A percentile compares a stretch with the other conserved stretches of the same genome.
Evolutionary conservation across 176 grass and related monocot species (phyloP).

Genomic region (Oryza coarctata): DNA sequence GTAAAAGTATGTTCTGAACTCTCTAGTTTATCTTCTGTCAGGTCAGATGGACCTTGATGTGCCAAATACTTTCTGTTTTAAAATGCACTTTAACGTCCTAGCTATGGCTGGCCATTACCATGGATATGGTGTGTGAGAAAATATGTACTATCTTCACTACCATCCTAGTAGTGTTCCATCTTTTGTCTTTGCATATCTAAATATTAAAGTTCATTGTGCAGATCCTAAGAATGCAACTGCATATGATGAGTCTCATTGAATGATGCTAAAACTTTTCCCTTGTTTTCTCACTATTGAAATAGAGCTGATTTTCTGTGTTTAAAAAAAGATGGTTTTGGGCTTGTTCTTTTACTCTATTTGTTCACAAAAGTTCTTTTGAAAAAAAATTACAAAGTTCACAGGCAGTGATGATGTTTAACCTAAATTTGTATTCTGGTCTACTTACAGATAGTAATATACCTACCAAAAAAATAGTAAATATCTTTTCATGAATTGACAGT

Average conservation of each 20-base stretch:
- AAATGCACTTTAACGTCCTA: not conserved
- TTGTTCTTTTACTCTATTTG: not conserved
- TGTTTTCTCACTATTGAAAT: not conserved
- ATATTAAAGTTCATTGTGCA: not conserved
- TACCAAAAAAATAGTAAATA: not conserved
- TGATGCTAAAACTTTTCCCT: not conserved
- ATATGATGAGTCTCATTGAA: not conserved
- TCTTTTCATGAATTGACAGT: not conserved
- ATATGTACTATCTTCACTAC: not conserved
- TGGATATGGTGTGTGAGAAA: not conserved
- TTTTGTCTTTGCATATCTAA: not conserved
- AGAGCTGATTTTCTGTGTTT: not conserved
- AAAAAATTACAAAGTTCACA: not conserved
- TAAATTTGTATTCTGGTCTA: not conserved
- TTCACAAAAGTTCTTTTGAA: not conserved
- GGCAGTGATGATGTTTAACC: not conserved
- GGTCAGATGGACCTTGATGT: not conserved
- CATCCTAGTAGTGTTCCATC: not conserved
- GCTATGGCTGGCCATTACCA: not conserved
- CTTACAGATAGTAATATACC: not conserved
- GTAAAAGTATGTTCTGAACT: slow-evolving; percentile 53
- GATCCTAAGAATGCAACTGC: not conserved
- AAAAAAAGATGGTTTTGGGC: not conserved
- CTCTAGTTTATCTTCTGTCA: not conserved
- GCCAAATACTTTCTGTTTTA: not conserved